Conservation (phyloP, 257 asterid genomes). For the Nicotiana noctiflora region DNA sequence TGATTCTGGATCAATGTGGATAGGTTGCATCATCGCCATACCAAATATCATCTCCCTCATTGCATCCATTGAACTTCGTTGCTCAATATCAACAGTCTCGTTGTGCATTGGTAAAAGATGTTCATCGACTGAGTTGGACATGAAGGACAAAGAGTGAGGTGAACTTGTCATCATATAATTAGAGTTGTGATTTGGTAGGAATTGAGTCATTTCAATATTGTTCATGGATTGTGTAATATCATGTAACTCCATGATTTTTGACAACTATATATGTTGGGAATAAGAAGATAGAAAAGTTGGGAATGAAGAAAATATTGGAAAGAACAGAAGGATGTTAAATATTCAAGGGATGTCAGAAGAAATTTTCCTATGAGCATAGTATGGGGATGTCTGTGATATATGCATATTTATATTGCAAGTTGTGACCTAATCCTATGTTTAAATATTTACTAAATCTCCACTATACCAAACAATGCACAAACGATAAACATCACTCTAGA, state of each 20-base stretch:
- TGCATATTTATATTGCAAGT: background rate
- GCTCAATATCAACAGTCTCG: constrained; percentile 6
- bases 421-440: background rate
- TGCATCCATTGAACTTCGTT: constrained; percentile 29
- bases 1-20: constrained; percentile 37
- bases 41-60: constrained; percentile 57
- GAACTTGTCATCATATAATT: background rate
- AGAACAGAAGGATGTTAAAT: background rate
- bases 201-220: constrained; percentile 6
- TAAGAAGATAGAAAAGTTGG: background rate
- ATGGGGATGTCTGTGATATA: background rate
- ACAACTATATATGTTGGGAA: background rate
- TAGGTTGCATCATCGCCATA: constrained; percentile 53
- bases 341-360: background rate
- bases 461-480: background rate
- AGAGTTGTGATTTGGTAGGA: constrained; percentile 10
- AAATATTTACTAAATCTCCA: background rate
- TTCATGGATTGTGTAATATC: constrained; percentile 19
- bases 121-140: constrained; percentile 13
- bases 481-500: background rate
- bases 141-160: background rate
- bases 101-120: background rate
- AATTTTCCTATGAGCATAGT: background rate
- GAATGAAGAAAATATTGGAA: constrained; percentile 13
- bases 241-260: constrained; percentile 11